Percentiles rank a stretch among this genome's conserved stretches.
These are phyloP conservation scores for Thozetella sp. DNA, from an alignment of 495 filamentous ascomycete genomes.

Conservation along the genomic window DNA sequence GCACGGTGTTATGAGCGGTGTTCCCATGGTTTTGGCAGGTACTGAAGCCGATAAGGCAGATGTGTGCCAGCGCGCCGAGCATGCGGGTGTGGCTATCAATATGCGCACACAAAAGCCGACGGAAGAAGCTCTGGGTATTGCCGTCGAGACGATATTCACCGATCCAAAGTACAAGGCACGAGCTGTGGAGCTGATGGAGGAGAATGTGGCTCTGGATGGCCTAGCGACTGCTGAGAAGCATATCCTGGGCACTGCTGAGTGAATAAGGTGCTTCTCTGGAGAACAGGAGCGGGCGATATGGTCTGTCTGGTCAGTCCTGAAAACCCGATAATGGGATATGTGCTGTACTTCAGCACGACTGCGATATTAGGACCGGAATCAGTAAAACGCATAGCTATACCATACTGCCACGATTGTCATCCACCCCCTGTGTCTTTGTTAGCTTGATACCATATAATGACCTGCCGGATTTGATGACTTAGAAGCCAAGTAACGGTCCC, in stretches of 20 bases:
- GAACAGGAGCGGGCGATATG: too few species aligned
- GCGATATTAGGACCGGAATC: too few species aligned
- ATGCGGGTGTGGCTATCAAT: slow-evolving; percentile 22
- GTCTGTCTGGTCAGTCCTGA: too few species aligned
- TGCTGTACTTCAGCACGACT: too few species aligned
- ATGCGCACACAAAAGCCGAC: slow-evolving; percentile 18
- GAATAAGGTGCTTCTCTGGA: too few species aligned
- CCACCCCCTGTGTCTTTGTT: too few species aligned
- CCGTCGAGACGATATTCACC: slow-evolving; percentile 18
- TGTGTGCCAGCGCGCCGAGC: slow-evolving; percentile 14
- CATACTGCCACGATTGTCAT: too few species aligned
- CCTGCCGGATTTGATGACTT: too few species aligned
- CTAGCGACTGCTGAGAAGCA: slow-evolving; percentile 14
- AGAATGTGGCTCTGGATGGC: slow-evolving; percentile 18
- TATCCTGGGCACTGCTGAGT: slow-evolving; percentile 12
- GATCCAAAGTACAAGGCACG: slow-evolving; percentile 19
- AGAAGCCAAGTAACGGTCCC: too few species aligned
- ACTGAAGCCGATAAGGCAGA: slow-evolving; percentile 22
- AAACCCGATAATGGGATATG: too few species aligned
- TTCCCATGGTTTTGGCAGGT: slow-evolving; percentile 23
- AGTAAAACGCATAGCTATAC: too few species aligned
- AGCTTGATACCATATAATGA: too few species aligned
- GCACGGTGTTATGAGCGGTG: slow-evolving; percentile 18
- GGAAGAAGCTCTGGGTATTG: slow-evolving; percentile 13
- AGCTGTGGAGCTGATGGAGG: slow-evolving; percentile 17